Evolutionary conservation across 1,139 yeast genomes (phyloP), one percentile per base, ranked within the genome.

Genomic region (Keqinozyma sinolaborantium): DNA sequence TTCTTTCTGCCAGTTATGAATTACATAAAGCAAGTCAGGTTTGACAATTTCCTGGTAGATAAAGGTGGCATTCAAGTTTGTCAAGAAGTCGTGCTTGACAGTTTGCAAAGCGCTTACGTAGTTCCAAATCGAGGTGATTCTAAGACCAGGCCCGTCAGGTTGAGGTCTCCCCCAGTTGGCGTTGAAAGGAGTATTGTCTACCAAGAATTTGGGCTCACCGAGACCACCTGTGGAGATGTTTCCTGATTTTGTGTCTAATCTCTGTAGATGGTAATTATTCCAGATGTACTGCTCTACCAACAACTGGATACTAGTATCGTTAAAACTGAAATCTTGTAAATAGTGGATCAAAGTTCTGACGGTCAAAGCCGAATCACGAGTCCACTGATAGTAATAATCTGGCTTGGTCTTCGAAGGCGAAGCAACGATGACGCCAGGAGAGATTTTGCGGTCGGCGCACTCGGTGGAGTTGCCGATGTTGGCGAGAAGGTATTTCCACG

Each of bases 141-240:
- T 70, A 36, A 90, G 66, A 0, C 95, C 94, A 0, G 97, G 97
- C 0, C 97, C 97, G 55, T 92, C 98, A 40, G 87, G 73, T 57
- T 90, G 98, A 1, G 98, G 98, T 45, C 98, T 70, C 2, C 97
- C 97, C 98, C 97, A 90, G 25, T 63, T 53, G 2, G 64, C 78
- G 11, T 58, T 53, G 46, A 83, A 90, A 1, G 83, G 66, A 0
- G 74, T 50, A 18, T 83, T 80, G 51, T 86, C 73, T 3, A 79
- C 77, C 50, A 71, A 55, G 48, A 83, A 88, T 53, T 90, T 90
- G 4, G 97, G 97, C 51, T 90, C 97, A 1, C 97, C 97, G 23
- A 90, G 65, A 3, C 88, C 88, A 1, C 40, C 37, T 33, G 64
- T 69, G 26, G 61, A 64, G 51, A 80, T 80, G 1, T 59, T 53